Base-by-base conservation (phyloP, 306 rosid species). In the Pterocarpus santalinus region DNA sequence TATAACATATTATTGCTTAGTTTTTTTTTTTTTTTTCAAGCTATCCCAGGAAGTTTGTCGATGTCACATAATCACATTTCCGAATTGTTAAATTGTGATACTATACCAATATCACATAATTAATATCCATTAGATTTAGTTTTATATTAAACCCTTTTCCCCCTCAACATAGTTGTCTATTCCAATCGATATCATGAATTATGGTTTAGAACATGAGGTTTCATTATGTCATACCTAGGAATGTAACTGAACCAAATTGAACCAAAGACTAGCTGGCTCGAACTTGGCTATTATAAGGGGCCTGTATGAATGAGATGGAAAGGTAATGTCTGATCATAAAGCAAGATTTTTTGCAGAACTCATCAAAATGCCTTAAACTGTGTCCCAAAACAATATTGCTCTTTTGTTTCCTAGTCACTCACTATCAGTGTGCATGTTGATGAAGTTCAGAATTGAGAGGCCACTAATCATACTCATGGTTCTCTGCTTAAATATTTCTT, bases 391-490 rank as follows among this genome's bases (percentile, higher is more conserved):
- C n/a, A 7, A n/a, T 77, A 65, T 53, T 36, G 67, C 12, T 65
- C 16, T 53, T 22, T 22, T 46, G 41, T 33, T 69, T 49, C 30
- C 71, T 60, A 22, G 32, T 63, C 11, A 43, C 38, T 64, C 33
- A 22, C 15, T 69, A 55, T 30, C 68, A 52, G 64, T 36, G 52
- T 65, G 51, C 38, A 61, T 71, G 74, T 39, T 82, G 39, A 73
- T 71, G 76, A 72, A 80, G 69, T 69, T 82, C 72, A 82, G 28
- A 35, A 71, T 68, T 68, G 73, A 53, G 69, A 49, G 68, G 65
- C 53, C 72, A 53, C 43, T 32, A 16, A 62, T 47, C 73, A 46
- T 41, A 58, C 35, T 1, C 8, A 55, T 55, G 61, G 28, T 15
- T 53, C 72, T 70, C 16, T 69, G 52, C 72, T 65, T 81, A 66